A percentile compares a stretch with the other conserved stretches of the same genome.
Conservation (phyloP, 148 eudicot species). For the Vaccinium corymbosum region DNA sequence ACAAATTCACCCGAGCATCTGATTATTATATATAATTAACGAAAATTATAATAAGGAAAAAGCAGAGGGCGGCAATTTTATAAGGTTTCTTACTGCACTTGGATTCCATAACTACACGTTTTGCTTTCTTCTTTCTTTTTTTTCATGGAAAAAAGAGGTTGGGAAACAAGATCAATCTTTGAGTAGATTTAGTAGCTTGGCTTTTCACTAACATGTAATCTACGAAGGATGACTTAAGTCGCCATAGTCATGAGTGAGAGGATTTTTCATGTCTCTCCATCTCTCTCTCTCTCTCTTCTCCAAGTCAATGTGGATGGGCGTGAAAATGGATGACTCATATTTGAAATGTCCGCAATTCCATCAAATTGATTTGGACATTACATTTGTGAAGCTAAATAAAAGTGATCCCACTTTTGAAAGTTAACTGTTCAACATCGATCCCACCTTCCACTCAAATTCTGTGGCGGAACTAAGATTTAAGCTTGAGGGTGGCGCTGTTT, state of each 20-base stretch:
- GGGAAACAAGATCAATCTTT: slow-evolving; percentile 27
- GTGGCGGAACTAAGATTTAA: too few relatives aligned
- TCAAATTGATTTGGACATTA: too few relatives aligned
- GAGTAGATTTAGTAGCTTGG: slow-evolving; percentile 32
- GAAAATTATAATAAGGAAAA: slow-evolving; percentile 3
- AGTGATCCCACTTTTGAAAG: too few relatives aligned
- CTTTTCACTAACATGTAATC: slow-evolving; percentile 44
- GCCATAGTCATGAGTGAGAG: slow-evolving; percentile 24
- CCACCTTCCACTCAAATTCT: too few relatives aligned
- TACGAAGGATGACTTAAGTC: slow-evolving; percentile 24
- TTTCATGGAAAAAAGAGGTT: background rate
- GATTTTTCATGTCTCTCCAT: slow-evolving; percentile 15
- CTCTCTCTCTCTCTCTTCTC: background rate
- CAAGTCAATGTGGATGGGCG: slow-evolving; percentile 23
- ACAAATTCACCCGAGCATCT: too few relatives aligned
- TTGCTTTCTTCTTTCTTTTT: background rate
- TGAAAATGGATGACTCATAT: background rate
- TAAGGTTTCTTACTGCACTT: slow-evolving; percentile 5
- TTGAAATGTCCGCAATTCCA: background rate
- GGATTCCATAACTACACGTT: slow-evolving; percentile 7
- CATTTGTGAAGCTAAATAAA: too few relatives aligned
- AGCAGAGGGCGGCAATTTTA: background rate
- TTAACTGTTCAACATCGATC: too few relatives aligned
- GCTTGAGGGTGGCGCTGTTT: too few relatives aligned
- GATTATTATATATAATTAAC: background rate